Base-by-base conservation (phyloP, 225 moss, liverwort and hornwort genomes). In the Marchantia paleacea region DNA sequence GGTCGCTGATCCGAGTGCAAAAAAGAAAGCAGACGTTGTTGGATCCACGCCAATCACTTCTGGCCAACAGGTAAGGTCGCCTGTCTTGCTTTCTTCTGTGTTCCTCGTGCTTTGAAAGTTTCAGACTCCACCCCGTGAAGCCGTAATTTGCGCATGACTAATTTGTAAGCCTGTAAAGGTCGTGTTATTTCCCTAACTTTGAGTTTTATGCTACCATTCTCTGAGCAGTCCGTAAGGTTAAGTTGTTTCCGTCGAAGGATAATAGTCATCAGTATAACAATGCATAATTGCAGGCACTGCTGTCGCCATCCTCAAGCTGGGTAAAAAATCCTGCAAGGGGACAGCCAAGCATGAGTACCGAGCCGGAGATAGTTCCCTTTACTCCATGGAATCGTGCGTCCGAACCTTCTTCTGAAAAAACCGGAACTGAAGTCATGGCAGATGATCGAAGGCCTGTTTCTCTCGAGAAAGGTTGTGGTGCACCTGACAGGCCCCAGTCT, bases 211-310 rank as follows among this genome's bases (percentile, higher is more conserved):
- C 66, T 66, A 13, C 29, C 12, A 3, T 4, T 18, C n/a, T 51
- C 19, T 24, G 4, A 11, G 72, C 72, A 51, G 72, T 51, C 19
- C 16, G 7, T 20, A 7, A 8, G 8, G 16, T 70, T 22, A 39
- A 52, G 14, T 18, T n/a, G 24, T 52, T 72, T 24, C 52, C 51
- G 22, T 50, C 7, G 51, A 18, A 47, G n/a, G 48, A 47, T 49
- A 15, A 55, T 7, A 28, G 57, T 75, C 25, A n/a, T 20, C 47
- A 18, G 24, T 10, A 10, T 75, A 55, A 75, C 54, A 55, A 28
- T 76, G 60, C 11, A 62, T 8, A 31, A 62, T 76, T 76, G 31
- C 76, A 76, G 76, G 76, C 62, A 31, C 18, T 76, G 47, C 39
- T 62, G 58, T 61, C 39, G n/a, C 76, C 60, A 24, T 61, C 76